Evolutionary conservation across 106 monocot genomes (phyloP), one percentile per base, ranked within the genome.

Genomic region (Dactylorhiza incarnata): DNA sequence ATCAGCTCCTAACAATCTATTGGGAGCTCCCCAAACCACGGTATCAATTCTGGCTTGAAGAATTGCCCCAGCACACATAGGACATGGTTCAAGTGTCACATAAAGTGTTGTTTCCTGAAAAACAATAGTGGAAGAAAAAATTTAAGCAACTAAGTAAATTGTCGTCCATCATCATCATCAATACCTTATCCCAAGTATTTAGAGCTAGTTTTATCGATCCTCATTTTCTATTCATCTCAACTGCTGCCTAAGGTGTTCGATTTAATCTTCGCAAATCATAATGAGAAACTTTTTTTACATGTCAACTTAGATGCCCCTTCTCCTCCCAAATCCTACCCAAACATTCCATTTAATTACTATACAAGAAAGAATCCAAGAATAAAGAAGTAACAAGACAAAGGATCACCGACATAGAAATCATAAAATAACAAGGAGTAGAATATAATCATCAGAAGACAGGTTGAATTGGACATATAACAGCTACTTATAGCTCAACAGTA

Each of bases 51-150:
- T 88, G 69, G 95, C 88, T 79, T 95, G 95, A 58, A 95, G 87
- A 82, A 95, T 95, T 78, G 95, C 95, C 19, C 95, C 95, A 19
- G 95, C 95, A 76, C 95, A 95, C 95, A 95, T 95, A 12, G 95
- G 76, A 76, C 95, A 95, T 46, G 95, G 95, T 75, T 95, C 95
- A 19, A 95, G 90, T 2, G 95, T 95, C 78, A 95, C 95, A 73
- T 95, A 95, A 72, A 95, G 86, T 46, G 90, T 95, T 67, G 95
- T 93, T 51, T 87, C 92, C 95, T 95, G 78, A 1, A 80, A 45
- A 81, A 4, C 44, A 75, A 23, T 45, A 19, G 46, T 54, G 73
- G 43, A 75, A 74, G 19, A n/a, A 73, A 73, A 10, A 20, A 66
- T n/a, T 23, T 46, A 6, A 69, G 44, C 6, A 17, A 69, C 17